Evolutionary conservation across 2,329 filamentous ascomycete species (phyloP).

Genomic region (Ascochyta viciae-villosae): DNA sequence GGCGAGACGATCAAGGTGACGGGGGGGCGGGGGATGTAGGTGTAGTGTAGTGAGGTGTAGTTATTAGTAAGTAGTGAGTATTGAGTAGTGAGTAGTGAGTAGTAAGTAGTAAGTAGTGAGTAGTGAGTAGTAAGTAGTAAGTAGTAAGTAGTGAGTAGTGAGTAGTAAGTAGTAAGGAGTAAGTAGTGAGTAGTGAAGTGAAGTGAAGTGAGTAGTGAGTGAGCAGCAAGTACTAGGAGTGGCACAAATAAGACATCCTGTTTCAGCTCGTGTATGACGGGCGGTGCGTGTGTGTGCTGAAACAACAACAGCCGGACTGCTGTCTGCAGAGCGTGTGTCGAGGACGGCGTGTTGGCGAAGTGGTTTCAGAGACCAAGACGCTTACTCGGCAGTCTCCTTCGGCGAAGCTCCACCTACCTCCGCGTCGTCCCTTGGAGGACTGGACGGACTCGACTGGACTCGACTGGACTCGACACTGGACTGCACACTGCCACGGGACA

Average conservation of each 20-base stretch:
- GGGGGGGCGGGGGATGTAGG: constrained; percentile 71
- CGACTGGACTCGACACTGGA: too few species aligned
- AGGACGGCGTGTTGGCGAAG: not conserved
- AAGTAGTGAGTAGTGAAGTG: too few species aligned
- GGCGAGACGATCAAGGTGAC: constrained; percentile 90
- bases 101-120: not conserved
- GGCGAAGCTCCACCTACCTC: constrained; percentile 5
- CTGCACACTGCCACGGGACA: too few species aligned
- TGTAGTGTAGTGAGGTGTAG: not conserved
- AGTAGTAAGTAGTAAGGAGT: too few species aligned
- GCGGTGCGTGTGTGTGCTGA: not conserved
- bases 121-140: too few species aligned
- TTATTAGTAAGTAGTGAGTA: not conserved
- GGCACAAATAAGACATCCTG: not conserved
- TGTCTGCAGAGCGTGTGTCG: not conserved
- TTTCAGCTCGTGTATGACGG: not conserved
- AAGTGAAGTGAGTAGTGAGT: too few species aligned
- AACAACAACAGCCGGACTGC: not conserved
- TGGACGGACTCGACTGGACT: constrained; percentile 1
- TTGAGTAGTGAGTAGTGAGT: constrained; percentile 19
- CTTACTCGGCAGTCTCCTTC: not conserved
- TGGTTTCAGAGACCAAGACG: constrained; percentile 27
- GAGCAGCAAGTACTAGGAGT: too few species aligned
- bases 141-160: too few species aligned
- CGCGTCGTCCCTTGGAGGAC: constrained; percentile 9